Percentiles rank a stretch among this genome's conserved stretches.
Conservation (phyloP, 1,139 yeast species). For the Saccharomyces pastorianus region DNA sequence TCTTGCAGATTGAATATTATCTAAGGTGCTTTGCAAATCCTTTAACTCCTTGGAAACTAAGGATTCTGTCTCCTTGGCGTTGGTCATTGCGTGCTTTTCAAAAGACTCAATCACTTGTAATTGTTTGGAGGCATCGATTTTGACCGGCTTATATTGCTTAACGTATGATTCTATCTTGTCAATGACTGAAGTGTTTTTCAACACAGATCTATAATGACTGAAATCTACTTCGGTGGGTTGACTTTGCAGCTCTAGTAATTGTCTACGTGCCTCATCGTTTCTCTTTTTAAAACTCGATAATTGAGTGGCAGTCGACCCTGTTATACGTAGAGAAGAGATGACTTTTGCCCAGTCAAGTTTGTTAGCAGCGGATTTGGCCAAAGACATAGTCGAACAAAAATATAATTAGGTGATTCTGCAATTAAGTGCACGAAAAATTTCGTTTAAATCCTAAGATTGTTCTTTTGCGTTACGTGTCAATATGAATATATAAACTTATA, state of each 20-base stretch:
- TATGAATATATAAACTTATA: background rate
- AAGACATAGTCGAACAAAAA: constrained; percentile 19
- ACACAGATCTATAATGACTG: constrained; percentile 62
- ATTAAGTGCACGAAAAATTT: background rate
- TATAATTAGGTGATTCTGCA: background rate
- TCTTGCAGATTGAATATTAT: constrained; percentile 92
- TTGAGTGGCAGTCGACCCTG: constrained; percentile 85
- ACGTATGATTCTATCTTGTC: constrained; percentile 76
- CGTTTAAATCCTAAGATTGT: background rate
- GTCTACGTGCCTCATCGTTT: constrained; percentile 93
- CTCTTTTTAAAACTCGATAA: constrained; percentile 94
- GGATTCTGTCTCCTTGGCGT: constrained; percentile 88
- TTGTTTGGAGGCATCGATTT: constrained; percentile 82
- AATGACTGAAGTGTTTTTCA: constrained; percentile 75
- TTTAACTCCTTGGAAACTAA: constrained; percentile 80
- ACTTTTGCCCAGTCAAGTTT: constrained; percentile 95
- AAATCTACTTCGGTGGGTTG: constrained; percentile 79
- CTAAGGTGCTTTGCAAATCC: constrained; percentile 79
- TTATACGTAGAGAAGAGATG: constrained; percentile 78
- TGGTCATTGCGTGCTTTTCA: constrained; percentile 91
- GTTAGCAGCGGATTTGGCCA: constrained; percentile 60
- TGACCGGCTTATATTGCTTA: constrained; percentile 67
- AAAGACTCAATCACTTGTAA: constrained; percentile 86
- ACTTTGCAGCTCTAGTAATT: constrained; percentile 56
- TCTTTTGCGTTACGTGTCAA: background rate